Conservation (phyloP, 768 basidiomycete genomes). For the Mycena vulgaris region DNA sequence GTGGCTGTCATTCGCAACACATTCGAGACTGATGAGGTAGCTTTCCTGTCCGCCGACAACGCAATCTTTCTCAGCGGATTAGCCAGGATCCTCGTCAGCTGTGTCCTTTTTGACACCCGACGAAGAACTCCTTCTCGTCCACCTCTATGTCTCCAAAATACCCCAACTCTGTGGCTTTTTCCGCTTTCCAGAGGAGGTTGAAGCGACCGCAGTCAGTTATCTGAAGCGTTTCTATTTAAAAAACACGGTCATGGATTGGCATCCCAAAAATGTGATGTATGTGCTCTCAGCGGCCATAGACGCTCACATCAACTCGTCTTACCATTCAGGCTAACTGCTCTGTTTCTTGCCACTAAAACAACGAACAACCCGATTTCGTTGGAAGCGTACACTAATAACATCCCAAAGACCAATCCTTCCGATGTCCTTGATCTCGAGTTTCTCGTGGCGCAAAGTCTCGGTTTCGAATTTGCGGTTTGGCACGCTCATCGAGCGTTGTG, state of each 20-base stretch:
- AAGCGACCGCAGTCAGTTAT: constrained; percentile 93
- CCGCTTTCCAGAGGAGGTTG: constrained; percentile 92
- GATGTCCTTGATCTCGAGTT: constrained; percentile 97
- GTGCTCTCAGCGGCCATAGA: constrained; percentile 42
- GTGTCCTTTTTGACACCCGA: constrained; percentile 83
- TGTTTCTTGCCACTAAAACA: constrained; percentile 97
- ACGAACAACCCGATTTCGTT: constrained; percentile 95
- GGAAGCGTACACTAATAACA: constrained; percentile 86
- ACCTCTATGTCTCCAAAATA: constrained; percentile 91
- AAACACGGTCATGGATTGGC: constrained; percentile 99
- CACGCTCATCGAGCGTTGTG: constrained; percentile 91
- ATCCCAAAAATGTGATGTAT: constrained; percentile 98
- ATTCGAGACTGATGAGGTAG: constrained; percentile 86
- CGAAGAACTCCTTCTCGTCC: constrained; percentile 92
- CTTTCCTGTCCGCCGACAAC: constrained; percentile 33
- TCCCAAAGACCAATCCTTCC: constrained; percentile 83
- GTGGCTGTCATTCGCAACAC: constrained; percentile 83
- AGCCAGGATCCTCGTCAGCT: constrained; percentile 82
- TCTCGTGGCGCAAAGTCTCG: constrained; percentile 93
- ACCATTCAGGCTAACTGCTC: constrained; percentile 85
- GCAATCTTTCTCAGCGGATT: constrained; percentile 34
- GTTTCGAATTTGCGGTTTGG: constrained; percentile 96
- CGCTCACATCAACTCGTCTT: constrained; percentile 21
- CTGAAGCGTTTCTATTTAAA: constrained; percentile 97
- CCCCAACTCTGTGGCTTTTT: constrained; percentile 88